Conservation (phyloP, 176 grass and related monocot species). For the Oryza punctata region DNA sequence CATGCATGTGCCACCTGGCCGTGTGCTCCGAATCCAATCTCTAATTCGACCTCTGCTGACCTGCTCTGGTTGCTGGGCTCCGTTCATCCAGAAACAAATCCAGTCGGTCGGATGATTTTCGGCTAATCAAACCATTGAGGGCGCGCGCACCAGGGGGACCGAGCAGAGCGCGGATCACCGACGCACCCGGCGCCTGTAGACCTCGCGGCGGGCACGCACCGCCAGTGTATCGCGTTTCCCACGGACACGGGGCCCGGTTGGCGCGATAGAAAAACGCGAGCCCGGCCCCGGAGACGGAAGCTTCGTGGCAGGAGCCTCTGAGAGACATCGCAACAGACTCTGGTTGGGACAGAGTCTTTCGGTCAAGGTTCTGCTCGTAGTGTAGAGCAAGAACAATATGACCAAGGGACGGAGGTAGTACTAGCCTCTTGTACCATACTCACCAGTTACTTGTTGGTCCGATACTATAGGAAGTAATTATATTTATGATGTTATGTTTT, state of each 20-base stretch:
- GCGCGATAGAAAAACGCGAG: neutral
- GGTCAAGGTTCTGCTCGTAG: too few relatives aligned
- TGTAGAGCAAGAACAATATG: too few relatives aligned
- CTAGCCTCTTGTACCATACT: too few relatives aligned
- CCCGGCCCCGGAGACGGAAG: neutral
- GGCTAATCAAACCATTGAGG: neutral
- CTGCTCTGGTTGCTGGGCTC: neutral
- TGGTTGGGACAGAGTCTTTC: constrained; percentile 14
- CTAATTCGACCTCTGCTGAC: neutral
- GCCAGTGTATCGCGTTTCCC: neutral
- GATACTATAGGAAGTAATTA: too few relatives aligned
- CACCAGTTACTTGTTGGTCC: too few relatives aligned
- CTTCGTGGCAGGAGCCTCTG: constrained; percentile 41
- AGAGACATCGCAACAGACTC: constrained; percentile 19
- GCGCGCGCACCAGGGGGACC: constrained; percentile 7
- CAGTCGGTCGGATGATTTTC: neutral
- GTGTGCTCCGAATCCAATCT: constrained; percentile 4
- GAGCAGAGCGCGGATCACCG: neutral
- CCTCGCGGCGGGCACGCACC: neutral
- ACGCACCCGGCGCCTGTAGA: neutral
- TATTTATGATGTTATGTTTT: too few relatives aligned
- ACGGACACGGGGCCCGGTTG: neutral
- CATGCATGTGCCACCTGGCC: neutral
- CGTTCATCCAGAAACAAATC: neutral
- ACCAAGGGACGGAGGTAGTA: too few relatives aligned